Evolutionary conservation across 2,329 filamentous ascomycete species (phyloP).

Genomic region (Neonectria faginata): DNA sequence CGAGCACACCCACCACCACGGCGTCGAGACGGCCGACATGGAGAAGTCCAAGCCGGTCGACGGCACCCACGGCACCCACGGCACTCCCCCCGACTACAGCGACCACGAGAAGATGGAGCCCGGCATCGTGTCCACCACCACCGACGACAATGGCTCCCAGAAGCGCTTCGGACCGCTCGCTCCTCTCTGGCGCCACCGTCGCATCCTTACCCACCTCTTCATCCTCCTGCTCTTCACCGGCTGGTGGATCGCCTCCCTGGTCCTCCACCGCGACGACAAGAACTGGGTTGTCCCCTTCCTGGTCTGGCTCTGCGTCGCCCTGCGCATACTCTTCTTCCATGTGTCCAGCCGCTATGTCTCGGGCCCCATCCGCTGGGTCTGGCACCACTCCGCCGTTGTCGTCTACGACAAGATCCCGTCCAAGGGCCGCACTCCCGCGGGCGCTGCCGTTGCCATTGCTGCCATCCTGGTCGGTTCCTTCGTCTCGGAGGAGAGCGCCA

Average conservation of each 20-base stretch:
- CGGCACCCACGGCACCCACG: constrained; percentile 30
- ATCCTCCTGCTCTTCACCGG: constrained; percentile 60
- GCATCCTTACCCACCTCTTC: constrained; percentile 60
- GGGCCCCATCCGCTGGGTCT: constrained; percentile 73
- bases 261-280: constrained; percentile 76
- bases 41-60: constrained; percentile 21
- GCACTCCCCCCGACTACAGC: constrained; percentile 54
- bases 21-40: constrained; percentile 29
- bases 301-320: constrained; percentile 78
- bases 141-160: constrained; percentile 38
- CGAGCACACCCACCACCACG: neutral
- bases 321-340: constrained; percentile 81
- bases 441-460: constrained; percentile 72
- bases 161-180: constrained; percentile 42
- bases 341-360: constrained; percentile 75
- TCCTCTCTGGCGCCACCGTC: constrained; percentile 58
- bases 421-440: constrained; percentile 71
- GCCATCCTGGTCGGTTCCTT: constrained; percentile 85
- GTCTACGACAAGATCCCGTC: constrained; percentile 73
- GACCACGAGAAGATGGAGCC: constrained; percentile 54
- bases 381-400: constrained; percentile 72
- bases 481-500: constrained; percentile 73
- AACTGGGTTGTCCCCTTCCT: constrained; percentile 90
- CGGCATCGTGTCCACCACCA: constrained; percentile 48
- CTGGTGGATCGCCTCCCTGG: constrained; percentile 83